A percentile compares a stretch with the other conserved stretches of the same genome.
Evolutionary conservation across 169 alveolate species (phyloP).

Genomic region (Neospora caninum): DNA sequence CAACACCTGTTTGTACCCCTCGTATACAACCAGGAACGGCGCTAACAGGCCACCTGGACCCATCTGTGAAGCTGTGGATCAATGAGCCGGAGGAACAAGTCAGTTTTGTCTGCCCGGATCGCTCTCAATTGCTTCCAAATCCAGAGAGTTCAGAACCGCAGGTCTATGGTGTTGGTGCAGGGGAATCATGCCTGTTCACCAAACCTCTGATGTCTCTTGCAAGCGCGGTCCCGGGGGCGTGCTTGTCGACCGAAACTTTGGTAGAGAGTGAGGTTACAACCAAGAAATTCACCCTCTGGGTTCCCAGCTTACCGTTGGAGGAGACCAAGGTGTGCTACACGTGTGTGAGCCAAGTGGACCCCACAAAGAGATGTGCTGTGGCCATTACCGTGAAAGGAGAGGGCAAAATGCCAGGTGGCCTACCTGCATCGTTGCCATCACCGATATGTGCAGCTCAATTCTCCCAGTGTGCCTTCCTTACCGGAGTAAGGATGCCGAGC

Average conservation of each 20-base stretch:
- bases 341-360: background rate
- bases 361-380: background rate
- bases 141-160: background rate
- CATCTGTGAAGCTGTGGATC: background rate
- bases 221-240: background rate
- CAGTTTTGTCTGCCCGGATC: constrained; percentile 5
- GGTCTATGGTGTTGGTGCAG: background rate
- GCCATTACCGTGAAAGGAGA: background rate
- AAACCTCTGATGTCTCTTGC: background rate
- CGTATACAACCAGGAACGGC: background rate
- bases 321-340: background rate
- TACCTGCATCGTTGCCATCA: background rate
- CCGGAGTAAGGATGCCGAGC: background rate
- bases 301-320: background rate
- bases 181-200: background rate
- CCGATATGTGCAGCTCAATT: background rate
- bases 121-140: background rate
- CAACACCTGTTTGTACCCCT: background rate
- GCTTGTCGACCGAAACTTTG: background rate
- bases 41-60: background rate
- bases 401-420: background rate
- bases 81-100: background rate
- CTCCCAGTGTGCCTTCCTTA: background rate
- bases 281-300: background rate
- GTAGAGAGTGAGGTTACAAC: background rate